Evolutionary conservation across 495 filamentous ascomycete species (phyloP), one percentile per base, ranked within the genome.

Genomic region (Podospora pseudopauciseta): DNA sequence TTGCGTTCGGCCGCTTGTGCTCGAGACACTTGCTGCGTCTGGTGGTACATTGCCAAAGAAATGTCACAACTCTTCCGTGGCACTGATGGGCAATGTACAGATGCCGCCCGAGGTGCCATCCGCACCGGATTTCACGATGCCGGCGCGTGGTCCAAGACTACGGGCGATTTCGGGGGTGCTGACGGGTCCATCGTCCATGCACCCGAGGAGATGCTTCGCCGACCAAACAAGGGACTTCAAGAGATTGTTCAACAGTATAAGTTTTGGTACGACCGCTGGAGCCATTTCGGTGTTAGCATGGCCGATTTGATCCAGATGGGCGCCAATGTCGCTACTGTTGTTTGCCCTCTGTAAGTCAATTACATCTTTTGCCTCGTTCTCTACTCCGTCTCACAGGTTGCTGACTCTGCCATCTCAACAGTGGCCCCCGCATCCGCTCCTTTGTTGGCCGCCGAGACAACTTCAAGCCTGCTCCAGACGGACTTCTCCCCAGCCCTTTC

Each of bases 61-160:
- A 75, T 84, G 74, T 65, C 65, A 53, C 26, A 32, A 5, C 32
- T 67, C 32, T 79, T 80, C 70, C 60, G 61, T 4, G 73, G 68
- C 20, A 53, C n/a, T 3, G 32, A 65, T 4, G 76, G 77, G 13
- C 68, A 68, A 9, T 75, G 75, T 39, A 72, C 69, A 30, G 61
- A 73, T 57, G 72, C 74, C 30, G 79, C 75, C 0, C 77, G 79
- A n/a, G 78, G 72, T 3, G 79, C 79, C 27, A 75, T 81, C 62
- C 76, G 79, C n/a, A 76, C 75, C 6, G 78, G 78, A 20, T 81
- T 81, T 70, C 79, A 81, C 68, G 79, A 81, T 34, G 78, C 79
- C 1, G 77, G 68, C 7, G 73, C 72, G 3, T 80, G 76, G 75
- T 77, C 78, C 72, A 75, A 73, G 62, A 44, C 53, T 39, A 76